Evolutionary conservation across 2,329 filamentous ascomycete genomes (phyloP).

Genomic region (Lithohypha guttulata): DNA sequence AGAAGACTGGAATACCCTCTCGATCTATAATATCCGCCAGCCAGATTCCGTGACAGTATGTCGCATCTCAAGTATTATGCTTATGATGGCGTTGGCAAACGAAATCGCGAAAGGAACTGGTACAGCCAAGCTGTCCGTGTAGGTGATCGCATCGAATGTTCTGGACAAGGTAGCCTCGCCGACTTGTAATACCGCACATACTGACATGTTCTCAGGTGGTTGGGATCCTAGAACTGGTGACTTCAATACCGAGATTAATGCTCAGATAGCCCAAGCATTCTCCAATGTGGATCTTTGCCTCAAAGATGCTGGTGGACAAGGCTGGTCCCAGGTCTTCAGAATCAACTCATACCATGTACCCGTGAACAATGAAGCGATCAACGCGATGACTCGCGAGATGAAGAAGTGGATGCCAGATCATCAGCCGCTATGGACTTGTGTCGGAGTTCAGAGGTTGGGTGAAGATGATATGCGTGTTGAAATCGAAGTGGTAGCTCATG

Average conservation of each 20-base stretch:
- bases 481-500: slow-evolving; percentile 46
- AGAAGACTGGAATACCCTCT: no score
- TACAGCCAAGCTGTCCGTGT: slow-evolving; percentile 42
- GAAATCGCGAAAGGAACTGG: background rate
- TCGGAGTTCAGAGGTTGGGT: slow-evolving; percentile 41
- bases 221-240: slow-evolving; percentile 24
- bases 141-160: slow-evolving; percentile 37
- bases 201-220: slow-evolving; percentile 23
- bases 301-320: slow-evolving; percentile 44
- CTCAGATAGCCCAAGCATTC: slow-evolving; percentile 45
- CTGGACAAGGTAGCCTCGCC: slow-evolving; percentile 36
- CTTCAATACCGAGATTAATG: slow-evolving; percentile 30
- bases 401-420: slow-evolving; percentile 43
- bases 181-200: background rate
- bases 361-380: slow-evolving; percentile 32
- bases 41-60: background rate
- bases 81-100: background rate
- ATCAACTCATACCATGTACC: slow-evolving; percentile 39
- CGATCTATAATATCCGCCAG: no score
- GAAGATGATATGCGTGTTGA: slow-evolving; percentile 46
- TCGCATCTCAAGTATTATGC: background rate
- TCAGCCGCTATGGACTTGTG: slow-evolving; percentile 43
- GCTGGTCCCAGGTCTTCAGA: slow-evolving; percentile 45
- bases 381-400: slow-evolving; percentile 38
- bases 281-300: slow-evolving; percentile 45